Conservation (phyloP, 805 yeast species). For the Kregervanrija fluxuum region DNA sequence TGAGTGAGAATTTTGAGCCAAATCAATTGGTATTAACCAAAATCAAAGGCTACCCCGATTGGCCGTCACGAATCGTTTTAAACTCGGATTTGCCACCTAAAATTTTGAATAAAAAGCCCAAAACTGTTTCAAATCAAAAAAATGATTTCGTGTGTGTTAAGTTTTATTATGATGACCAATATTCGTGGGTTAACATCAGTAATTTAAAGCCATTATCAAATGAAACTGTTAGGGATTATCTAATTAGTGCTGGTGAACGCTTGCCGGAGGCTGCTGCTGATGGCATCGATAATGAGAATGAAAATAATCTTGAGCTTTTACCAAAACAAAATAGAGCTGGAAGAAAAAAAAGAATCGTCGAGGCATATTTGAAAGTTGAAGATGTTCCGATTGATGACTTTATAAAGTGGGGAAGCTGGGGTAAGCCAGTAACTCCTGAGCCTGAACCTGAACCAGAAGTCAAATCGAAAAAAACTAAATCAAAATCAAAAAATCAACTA, state of each 20-base stretch:
- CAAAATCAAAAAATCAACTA: background rate
- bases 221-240: conserved; percentile 32
- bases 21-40: conserved; percentile 65
- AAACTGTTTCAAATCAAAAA: conserved; percentile 23
- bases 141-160: conserved; percentile 38
- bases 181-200: conserved; percentile 52
- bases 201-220: conserved; percentile 43
- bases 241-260: conserved; percentile 21
- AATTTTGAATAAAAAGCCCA: conserved; percentile 45
- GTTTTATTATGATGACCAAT: conserved; percentile 66
- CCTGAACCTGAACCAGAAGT: background rate
- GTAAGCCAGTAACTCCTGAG: conserved; percentile 27
- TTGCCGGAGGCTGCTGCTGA: conserved; percentile 28
- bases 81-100: conserved; percentile 51
- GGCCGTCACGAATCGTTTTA: conserved; percentile 84
- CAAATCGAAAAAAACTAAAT: too few relatives aligned
- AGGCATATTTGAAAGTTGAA: conserved; percentile 24
- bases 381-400: conserved; percentile 46
- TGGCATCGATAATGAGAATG: background rate
- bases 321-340: conserved; percentile 6
- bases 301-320: background rate
- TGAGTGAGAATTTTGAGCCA: too few relatives aligned
- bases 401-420: conserved; percentile 34
- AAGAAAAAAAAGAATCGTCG: conserved; percentile 19
- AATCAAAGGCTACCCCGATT: conserved; percentile 79